Conservation (phyloP, 2,329 filamentous ascomycete species). For the Microcera coccophila region DNA sequence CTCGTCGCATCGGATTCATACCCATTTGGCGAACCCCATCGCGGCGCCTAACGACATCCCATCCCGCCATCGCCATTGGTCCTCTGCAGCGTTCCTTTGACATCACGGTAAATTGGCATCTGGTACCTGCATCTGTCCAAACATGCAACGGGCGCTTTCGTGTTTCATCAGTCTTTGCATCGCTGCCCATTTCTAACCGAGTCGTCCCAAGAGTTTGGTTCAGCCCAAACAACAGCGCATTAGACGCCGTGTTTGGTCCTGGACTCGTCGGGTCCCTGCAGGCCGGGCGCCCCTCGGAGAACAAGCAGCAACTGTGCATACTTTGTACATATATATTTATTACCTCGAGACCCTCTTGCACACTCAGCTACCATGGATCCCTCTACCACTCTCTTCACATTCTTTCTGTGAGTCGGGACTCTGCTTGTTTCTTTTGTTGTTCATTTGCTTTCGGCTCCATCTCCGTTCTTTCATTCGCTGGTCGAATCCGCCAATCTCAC, state of each 20-base stretch:
- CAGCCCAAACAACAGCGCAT: constrained; percentile 9
- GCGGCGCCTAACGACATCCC: constrained; percentile 3
- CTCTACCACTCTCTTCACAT: constrained; percentile 63
- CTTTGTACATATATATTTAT: too few species aligned
- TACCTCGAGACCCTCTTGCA: constrained; percentile 16
- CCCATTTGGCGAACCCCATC: neutral
- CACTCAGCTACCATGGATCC: constrained; percentile 47
- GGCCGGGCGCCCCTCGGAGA: constrained; percentile 10
- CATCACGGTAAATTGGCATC: constrained; percentile 17
- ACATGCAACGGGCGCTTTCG: constrained; percentile 22
- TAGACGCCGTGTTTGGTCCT: constrained; percentile 24
- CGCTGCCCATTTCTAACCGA: too few species aligned
- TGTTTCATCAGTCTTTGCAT: constrained; percentile 25
- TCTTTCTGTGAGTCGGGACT: constrained; percentile 58
- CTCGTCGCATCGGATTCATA: neutral
- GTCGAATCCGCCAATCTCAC: neutral
- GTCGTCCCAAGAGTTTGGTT: constrained; percentile 11
- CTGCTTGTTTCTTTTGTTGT: constrained; percentile 15
- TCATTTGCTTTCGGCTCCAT: neutral
- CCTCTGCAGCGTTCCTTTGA: constrained; percentile 8
- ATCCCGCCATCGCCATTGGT: constrained; percentile 14
- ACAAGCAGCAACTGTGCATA: constrained; percentile 22
- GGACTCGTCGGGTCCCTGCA: constrained; percentile 15
- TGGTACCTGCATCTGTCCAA: constrained; percentile 20
- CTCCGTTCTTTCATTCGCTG: constrained; percentile 1